Percentiles rank a stretch among this genome's conserved stretches.
Conservation (phyloP, 441 rosid species). For the Eruca vesicaria region DNA sequence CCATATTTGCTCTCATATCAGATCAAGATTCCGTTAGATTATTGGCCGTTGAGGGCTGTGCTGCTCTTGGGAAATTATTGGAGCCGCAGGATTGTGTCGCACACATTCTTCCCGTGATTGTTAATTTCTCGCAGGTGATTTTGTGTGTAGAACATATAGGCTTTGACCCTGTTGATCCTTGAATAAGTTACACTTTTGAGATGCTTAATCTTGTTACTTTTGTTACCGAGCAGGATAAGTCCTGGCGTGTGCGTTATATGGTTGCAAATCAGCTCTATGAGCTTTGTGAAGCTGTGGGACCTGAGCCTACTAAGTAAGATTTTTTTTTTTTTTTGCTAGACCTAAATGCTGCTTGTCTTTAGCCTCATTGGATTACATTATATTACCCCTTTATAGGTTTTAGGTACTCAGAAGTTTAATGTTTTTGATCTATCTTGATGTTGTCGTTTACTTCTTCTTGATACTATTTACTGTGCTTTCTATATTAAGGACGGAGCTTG, state of each 20-base stretch:
- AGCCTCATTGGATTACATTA: not conserved
- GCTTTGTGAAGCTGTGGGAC: slow-evolving; percentile 92
- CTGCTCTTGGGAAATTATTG: slow-evolving; percentile 91
- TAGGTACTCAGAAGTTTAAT: not conserved
- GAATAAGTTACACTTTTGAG: not conserved
- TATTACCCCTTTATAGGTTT: not conserved
- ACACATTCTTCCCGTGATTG: slow-evolving; percentile 84
- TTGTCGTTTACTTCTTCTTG: not conserved
- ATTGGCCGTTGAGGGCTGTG: slow-evolving; percentile 95
- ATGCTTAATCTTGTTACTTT: slow-evolving; percentile 1
- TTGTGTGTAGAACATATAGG: not conserved
- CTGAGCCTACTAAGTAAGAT: slow-evolving; percentile 76
- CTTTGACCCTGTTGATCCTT: not conserved
- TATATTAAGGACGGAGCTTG: slow-evolving; percentile 60
- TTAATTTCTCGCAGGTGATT: slow-evolving; percentile 85
- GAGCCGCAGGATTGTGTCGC: slow-evolving; percentile 85
- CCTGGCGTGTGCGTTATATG: slow-evolving; percentile 98
- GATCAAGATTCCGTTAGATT: slow-evolving; percentile 98
- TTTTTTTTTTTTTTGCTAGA: not conserved
- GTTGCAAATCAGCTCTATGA: slow-evolving; percentile 92
- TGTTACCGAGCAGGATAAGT: slow-evolving; percentile 63
- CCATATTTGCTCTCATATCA: slow-evolving; percentile 36
- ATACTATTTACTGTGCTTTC: not conserved
- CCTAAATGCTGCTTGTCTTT: not conserved
- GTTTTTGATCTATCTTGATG: slow-evolving; percentile 15